These are phyloP conservation scores for Sporothrix pseudoabietina DNA, from an alignment of 2,329 filamentous ascomycete species.

Conservation along the genomic window DNA sequence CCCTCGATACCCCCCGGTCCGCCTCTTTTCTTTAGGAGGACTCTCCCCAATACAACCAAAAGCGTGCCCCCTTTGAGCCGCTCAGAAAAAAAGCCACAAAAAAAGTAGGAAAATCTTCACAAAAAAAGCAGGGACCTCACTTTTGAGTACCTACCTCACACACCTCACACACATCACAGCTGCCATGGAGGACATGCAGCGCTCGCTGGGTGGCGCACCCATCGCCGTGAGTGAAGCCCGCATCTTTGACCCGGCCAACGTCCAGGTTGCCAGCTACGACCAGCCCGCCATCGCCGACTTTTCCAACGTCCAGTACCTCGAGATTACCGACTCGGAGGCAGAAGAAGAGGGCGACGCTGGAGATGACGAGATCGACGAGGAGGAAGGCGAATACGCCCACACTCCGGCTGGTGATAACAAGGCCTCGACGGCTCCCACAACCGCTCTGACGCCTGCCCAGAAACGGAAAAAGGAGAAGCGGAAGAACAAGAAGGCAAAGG, in stretches of 20 bases:
- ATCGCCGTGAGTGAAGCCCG: slow-evolving; percentile 47
- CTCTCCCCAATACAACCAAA: slow-evolving; percentile 1
- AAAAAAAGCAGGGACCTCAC: slow-evolving; percentile 19
- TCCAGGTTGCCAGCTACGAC: slow-evolving; percentile 49
- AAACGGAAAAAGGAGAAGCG: slow-evolving; percentile 25
- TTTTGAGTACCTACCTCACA: not conserved
- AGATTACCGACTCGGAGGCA: slow-evolving; percentile 46
- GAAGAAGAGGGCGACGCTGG: slow-evolving; percentile 40
- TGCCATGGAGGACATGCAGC: slow-evolving; percentile 47
- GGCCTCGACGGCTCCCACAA: not conserved
- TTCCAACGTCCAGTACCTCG: slow-evolving; percentile 48
- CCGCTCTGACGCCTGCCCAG: not conserved
- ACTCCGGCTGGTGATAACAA: not conserved
- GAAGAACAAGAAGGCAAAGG: slow-evolving; percentile 20
- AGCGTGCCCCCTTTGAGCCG: not conserved
- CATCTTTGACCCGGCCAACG: slow-evolving; percentile 45
- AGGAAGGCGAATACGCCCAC: not conserved
- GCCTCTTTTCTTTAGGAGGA: not conserved
- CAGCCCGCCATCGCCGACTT: slow-evolving; percentile 46
- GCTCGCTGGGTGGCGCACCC: slow-evolving; percentile 38
- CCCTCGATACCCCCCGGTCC: not conserved
- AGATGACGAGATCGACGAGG: slow-evolving; percentile 33
- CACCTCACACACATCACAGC: not conserved
- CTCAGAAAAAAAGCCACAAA: slow-evolving; percentile 38
- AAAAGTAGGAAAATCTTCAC: slow-evolving; percentile 38